Conservation (phyloP, 2,329 filamentous ascomycete species). For the Pseudopyricularia javanii region DNA sequence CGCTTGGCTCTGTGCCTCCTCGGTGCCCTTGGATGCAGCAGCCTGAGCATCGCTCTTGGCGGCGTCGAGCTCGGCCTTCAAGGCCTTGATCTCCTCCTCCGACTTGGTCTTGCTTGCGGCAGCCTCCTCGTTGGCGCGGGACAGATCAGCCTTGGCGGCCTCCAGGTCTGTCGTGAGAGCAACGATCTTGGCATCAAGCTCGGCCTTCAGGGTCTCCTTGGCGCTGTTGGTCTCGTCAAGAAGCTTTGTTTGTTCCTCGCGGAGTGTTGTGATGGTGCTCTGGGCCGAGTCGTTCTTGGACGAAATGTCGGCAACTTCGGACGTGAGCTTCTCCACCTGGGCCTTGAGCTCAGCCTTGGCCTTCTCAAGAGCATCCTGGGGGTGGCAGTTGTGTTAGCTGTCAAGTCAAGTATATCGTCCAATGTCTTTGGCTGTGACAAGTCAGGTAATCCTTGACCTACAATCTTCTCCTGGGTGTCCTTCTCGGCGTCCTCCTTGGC, state of each 20-base stretch:
- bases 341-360: constrained; percentile 2
- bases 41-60: constrained; percentile 3
- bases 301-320: constrained; percentile 1
- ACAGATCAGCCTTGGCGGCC: constrained; percentile 1
- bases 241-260: constrained; percentile 3
- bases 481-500: constrained; percentile 3
- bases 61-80: constrained; percentile 2
- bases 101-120: background rate
- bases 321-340: constrained; percentile 4
- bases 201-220: constrained; percentile 1
- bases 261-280: constrained; percentile 4
- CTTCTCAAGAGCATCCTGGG: background rate
- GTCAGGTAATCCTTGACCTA: background rate
- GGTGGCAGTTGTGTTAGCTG: background rate
- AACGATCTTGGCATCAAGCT: constrained; percentile 4
- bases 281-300: constrained; percentile 3
- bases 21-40: constrained; percentile 1
- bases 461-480: constrained; percentile 2
- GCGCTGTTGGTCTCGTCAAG: constrained; percentile 1
- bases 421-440: background rate
- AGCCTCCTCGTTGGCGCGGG: background rate
- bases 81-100: constrained; percentile 2
- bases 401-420: background rate
- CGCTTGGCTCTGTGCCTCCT: background rate
- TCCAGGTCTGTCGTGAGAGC: background rate